Evolutionary conservation across 1,284 basidiomycete species (phyloP).

Genomic region (Stereum hirsutum): DNA sequence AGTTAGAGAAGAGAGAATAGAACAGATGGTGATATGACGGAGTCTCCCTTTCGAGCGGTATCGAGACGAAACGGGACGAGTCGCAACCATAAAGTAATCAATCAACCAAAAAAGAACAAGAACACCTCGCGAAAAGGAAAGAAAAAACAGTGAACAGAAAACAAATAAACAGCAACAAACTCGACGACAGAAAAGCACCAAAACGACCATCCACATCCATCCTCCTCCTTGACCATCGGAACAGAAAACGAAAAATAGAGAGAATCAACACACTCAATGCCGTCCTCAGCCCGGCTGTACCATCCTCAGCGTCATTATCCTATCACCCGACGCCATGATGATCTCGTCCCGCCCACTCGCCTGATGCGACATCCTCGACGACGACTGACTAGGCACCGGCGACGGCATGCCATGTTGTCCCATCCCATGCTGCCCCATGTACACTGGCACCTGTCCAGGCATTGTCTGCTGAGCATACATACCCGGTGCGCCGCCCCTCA

Average conservation of each 20-base stretch:
- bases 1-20: too few species aligned
- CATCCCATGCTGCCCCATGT: not conserved
- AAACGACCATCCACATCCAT: too few species aligned
- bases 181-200: too few species aligned
- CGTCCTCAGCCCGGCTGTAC: constrained; percentile 14
- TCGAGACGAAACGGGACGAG: too few species aligned
- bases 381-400: constrained; percentile 28
- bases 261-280: too few species aligned
- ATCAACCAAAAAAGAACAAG: too few species aligned
- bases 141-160: not conserved
- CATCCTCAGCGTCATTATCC: constrained; percentile 58
- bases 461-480: constrained; percentile 26
- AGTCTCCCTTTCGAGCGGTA: too few species aligned
- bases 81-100: too few species aligned
- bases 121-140: not conserved
- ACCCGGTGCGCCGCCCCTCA: constrained; percentile 24
- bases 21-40: too few species aligned
- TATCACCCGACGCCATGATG: constrained; percentile 73
- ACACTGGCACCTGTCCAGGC: not conserved
- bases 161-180: too few species aligned
- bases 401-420: constrained; percentile 9
- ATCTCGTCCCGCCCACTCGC: constrained; percentile 63
- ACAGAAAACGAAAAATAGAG: too few species aligned
- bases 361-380: constrained; percentile 8
- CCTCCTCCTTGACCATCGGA: too few species aligned